Evolutionary conservation across 2,329 filamentous ascomycete genomes (phyloP).

Genomic region (Ceratocystis variospora): DNA sequence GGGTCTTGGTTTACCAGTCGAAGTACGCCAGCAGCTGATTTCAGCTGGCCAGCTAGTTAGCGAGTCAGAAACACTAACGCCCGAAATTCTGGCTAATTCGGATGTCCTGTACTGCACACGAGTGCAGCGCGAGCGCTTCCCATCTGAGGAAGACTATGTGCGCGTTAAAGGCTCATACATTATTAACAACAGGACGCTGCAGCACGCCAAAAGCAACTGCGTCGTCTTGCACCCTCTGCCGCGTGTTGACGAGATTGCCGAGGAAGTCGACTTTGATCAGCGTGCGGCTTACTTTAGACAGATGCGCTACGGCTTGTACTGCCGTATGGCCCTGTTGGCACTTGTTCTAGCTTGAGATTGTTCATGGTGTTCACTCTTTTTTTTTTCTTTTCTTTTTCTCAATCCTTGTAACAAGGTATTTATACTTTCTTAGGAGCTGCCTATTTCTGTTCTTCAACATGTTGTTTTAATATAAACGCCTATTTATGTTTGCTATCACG

Average conservation of each 20-base stretch:
- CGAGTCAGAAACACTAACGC: constrained; percentile 66
- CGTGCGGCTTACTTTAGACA: constrained; percentile 97
- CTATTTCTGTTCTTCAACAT: constrained; percentile 15
- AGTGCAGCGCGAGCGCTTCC: constrained; percentile 91
- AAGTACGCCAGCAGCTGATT: constrained; percentile 59
- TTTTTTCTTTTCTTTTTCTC: constrained; percentile 12
- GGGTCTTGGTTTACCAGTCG: constrained; percentile 59
- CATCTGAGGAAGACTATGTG: constrained; percentile 68
- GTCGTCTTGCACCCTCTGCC: constrained; percentile 92
- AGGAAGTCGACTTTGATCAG: constrained; percentile 96
- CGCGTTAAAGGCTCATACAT: constrained; percentile 76
- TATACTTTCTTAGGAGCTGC: constrained; percentile 5
- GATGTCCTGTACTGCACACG: constrained; percentile 96
- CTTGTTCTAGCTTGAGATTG: constrained; percentile 53
- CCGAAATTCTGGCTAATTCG: constrained; percentile 70
- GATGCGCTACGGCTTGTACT: constrained; percentile 97
- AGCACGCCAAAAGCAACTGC: constrained; percentile 83
- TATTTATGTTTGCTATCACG: background rate
- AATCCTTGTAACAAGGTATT: constrained; percentile 8
- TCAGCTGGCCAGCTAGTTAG: constrained; percentile 60
- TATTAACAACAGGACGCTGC: constrained; percentile 79
- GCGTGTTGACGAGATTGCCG: constrained; percentile 79
- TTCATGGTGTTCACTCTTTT: background rate
- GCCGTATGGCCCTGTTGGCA: constrained; percentile 91
- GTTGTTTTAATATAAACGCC: background rate